Evolutionary conservation across 2,329 filamentous ascomycete genomes (phyloP).

Genomic region (Fusarium stilboides): DNA sequence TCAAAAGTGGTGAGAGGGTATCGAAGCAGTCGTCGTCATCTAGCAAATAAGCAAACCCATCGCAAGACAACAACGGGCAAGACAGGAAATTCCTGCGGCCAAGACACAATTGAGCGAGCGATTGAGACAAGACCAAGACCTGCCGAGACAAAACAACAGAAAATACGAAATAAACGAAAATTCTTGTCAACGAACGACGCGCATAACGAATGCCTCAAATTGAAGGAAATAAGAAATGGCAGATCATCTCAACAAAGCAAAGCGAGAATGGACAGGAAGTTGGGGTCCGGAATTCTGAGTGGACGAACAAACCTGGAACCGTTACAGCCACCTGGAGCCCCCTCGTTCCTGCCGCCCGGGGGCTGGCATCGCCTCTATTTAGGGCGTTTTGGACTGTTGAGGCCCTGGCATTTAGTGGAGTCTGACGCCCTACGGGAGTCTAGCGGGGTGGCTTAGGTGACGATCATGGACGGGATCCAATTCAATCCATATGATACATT

Average conservation of each 20-base stretch:
- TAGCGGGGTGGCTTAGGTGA: not conserved
- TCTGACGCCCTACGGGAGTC: not conserved
- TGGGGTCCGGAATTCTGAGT: slow-evolving; percentile 5
- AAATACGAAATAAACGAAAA: slow-evolving; percentile 16
- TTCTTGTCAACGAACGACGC: slow-evolving; percentile 28
- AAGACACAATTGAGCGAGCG: slow-evolving; percentile 18
- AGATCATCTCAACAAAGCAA: not conserved
- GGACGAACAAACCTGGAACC: slow-evolving; percentile 17
- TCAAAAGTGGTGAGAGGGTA: slow-evolving; percentile 37
- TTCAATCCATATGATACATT: too few relatives aligned
- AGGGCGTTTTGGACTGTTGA: slow-evolving; percentile 15
- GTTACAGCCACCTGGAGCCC: slow-evolving; percentile 17
- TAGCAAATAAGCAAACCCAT: slow-evolving; percentile 39
- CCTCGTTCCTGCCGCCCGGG: slow-evolving; percentile 6
- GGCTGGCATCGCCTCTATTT: slow-evolving; percentile 7
- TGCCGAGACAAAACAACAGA: slow-evolving; percentile 24
- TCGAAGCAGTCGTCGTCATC: slow-evolving; percentile 43
- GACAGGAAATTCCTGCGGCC: slow-evolving; percentile 13
- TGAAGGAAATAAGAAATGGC: slow-evolving; percentile 29
- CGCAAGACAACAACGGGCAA: slow-evolving; percentile 22
- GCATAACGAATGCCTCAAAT: slow-evolving; percentile 25
- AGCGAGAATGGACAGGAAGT: not conserved
- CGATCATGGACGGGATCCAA: too few relatives aligned
- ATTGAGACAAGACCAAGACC: slow-evolving; percentile 28
- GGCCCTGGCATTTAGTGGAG: slow-evolving; percentile 20